These are phyloP conservation scores for Tephrocybe sp. DNA, from an alignment of 768 basidiomycete species.

Conservation along the genomic window DNA sequence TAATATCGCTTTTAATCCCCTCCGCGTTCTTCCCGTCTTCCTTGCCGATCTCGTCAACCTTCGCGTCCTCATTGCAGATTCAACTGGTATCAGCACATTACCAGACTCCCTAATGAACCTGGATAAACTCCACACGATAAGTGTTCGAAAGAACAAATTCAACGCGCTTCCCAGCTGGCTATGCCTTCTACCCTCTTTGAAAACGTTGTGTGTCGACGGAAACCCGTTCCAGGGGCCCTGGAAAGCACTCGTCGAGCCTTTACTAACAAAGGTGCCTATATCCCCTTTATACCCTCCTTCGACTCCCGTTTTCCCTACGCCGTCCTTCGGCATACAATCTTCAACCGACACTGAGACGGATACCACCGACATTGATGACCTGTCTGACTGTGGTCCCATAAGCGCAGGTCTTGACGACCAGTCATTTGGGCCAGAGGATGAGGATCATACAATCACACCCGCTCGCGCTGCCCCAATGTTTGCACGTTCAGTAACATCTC, in stretches of 20 bases:
- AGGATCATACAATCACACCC: constrained; percentile 75
- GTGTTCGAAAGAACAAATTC: constrained; percentile 85
- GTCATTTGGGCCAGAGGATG: constrained; percentile 45
- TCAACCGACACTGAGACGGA: constrained; percentile 41
- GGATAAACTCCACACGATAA: constrained; percentile 83
- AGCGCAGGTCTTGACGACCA: constrained; percentile 34
- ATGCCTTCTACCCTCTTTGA: constrained; percentile 79
- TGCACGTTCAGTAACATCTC: constrained; percentile 49
- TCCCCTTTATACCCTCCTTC: constrained; percentile 65
- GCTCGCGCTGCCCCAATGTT: constrained; percentile 50
- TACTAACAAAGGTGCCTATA: constrained; percentile 62
- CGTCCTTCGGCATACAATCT: constrained; percentile 41
- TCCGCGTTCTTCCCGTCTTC: constrained; percentile 90
- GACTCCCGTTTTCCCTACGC: constrained; percentile 55
- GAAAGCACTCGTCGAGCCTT: constrained; percentile 84
- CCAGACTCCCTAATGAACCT: constrained; percentile 74
- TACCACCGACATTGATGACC: constrained; percentile 52
- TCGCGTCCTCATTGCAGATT: constrained; percentile 90
- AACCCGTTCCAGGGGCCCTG: constrained; percentile 96
- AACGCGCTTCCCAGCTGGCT: constrained; percentile 93
- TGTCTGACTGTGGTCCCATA: constrained; percentile 52
- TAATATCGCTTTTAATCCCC: constrained; percentile 87
- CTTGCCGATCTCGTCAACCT: constrained; percentile 73
- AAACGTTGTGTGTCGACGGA: constrained; percentile 87
- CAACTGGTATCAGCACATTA: constrained; percentile 75